phyloP scores from a whole-genome alignment of 2,329 filamentous ascomycete species.

The Aspergillus sp. region DNA sequence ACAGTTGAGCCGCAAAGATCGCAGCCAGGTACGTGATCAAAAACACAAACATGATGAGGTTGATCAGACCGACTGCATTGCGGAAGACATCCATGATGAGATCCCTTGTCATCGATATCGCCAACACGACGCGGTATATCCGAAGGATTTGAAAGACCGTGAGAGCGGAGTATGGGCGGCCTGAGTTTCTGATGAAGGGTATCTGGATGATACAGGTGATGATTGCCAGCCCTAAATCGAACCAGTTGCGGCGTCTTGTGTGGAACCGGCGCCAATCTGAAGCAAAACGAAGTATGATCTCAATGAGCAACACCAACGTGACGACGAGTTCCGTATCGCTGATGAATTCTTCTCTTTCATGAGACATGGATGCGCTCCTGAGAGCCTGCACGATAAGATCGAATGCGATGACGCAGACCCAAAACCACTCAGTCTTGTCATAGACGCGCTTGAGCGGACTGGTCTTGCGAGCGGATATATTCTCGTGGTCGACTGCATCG shows the following conservation, averaged over 20 bases:
- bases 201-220: constrained; percentile 79
- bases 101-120: constrained; percentile 75
- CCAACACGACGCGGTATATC: constrained; percentile 84
- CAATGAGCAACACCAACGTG: constrained; percentile 68
- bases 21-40: constrained; percentile 88
- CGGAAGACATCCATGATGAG: constrained; percentile 81
- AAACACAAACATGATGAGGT: constrained; percentile 93
- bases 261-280: constrained; percentile 78
- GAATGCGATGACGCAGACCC: constrained; percentile 71
- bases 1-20: constrained; percentile 87
- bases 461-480: constrained; percentile 20
- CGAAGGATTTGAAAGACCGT: constrained; percentile 89
- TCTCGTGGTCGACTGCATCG: constrained; percentile 38
- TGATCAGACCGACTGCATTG: constrained; percentile 84
- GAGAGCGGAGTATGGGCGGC: constrained; percentile 72
- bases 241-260: constrained; percentile 62
- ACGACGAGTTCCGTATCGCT: constrained; percentile 63
- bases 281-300: constrained; percentile 71
- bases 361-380: constrained; percentile 68
- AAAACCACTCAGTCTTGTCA: constrained; percentile 64
- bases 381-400: constrained; percentile 72
- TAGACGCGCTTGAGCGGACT: constrained; percentile 61
- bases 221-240: constrained; percentile 72
- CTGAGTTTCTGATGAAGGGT: constrained; percentile 65
- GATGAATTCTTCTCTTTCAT: constrained; percentile 55